phyloP scores from a whole-genome alignment of 176 grass and related monocot species.

The Hsuehochloa calcarea region DNA sequence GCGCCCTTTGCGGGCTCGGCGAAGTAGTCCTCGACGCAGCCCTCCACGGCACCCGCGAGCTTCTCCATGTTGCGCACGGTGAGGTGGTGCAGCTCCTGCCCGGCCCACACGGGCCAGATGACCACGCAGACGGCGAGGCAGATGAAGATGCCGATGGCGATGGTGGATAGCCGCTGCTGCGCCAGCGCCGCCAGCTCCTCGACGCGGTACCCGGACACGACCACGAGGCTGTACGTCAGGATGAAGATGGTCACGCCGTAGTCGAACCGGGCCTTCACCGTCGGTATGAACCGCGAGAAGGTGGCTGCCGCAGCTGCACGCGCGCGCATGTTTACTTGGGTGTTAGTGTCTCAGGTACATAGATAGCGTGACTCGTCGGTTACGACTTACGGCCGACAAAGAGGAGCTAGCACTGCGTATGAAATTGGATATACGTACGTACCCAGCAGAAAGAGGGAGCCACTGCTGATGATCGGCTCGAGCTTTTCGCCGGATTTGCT shows the following conservation, averaged over 20 bases:
- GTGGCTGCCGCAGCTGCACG: constrained; percentile 70
- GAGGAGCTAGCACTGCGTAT: not conserved
- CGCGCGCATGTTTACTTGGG: not conserved
- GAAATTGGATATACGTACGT: constrained; percentile 31
- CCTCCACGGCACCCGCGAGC: constrained; percentile 64
- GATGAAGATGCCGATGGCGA: constrained; percentile 64
- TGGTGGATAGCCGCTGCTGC: constrained; percentile 59
- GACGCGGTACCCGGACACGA: constrained; percentile 87
- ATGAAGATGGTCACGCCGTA: constrained; percentile 95
- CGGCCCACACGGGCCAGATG: constrained; percentile 77
- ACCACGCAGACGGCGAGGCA: constrained; percentile 62
- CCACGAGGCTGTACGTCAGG: constrained; percentile 86
- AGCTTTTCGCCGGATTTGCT: constrained; percentile 58
- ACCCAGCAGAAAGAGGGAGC: constrained; percentile 83
- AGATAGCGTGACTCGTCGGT: not conserved
- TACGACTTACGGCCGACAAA: not conserved
- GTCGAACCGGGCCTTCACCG: constrained; percentile 79
- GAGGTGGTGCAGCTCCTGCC: constrained; percentile 72
- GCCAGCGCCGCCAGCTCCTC: constrained; percentile 53
- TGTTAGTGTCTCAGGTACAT: not conserved
- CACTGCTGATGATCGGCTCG: constrained; percentile 58
- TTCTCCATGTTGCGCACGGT: constrained; percentile 76
- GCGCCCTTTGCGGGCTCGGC: not conserved
- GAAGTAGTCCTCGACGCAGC: constrained; percentile 69
- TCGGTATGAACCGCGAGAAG: constrained; percentile 85